Conservation (phyloP, 2,329 filamentous ascomycete genomes). For the Nannizziopsis arthrosporioides region DNA sequence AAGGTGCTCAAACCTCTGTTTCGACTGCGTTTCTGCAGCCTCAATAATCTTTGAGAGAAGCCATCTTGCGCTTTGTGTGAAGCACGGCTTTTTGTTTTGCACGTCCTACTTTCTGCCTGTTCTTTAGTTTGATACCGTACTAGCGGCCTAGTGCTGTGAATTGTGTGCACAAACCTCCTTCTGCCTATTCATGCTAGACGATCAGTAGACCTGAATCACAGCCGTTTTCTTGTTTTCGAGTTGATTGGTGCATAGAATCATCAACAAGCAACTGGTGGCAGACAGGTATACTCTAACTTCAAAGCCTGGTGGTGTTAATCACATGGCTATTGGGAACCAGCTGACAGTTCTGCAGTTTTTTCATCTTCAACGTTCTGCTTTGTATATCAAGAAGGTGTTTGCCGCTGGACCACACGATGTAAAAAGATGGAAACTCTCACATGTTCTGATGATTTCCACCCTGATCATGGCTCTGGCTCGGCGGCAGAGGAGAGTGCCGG, state of each 20-base stretch:
- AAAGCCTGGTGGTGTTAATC: neutral
- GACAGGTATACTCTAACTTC: neutral
- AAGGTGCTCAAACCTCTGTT: constrained; percentile 7
- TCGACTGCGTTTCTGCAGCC: constrained; percentile 1
- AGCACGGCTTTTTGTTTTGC: constrained; percentile 1
- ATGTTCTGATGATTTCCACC: constrained; percentile 9
- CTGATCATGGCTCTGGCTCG: constrained; percentile 4
- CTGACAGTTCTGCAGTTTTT: constrained; percentile 1
- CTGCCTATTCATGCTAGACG: too few relatives aligned
- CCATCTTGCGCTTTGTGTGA: neutral
- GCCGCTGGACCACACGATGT: neutral
- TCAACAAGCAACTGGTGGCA: neutral
- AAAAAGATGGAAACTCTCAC: constrained; percentile 14
- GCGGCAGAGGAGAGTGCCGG: constrained; percentile 4
- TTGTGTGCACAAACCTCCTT: too few relatives aligned
- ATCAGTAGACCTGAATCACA: too few relatives aligned
- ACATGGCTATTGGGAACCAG: constrained; percentile 6
- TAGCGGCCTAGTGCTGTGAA: too few relatives aligned
- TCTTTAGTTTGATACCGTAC: too few relatives aligned
- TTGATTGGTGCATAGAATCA: neutral
- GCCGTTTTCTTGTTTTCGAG: too few relatives aligned
- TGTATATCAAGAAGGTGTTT: neutral
- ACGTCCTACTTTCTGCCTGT: too few relatives aligned
- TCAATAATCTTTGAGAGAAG: neutral
- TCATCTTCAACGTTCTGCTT: neutral